A percentile compares a stretch with the other conserved stretches of the same genome.
phyloP scores from a whole-genome alignment of 2,329 filamentous ascomycete genomes.

The Clonostachys byssicola region DNA sequence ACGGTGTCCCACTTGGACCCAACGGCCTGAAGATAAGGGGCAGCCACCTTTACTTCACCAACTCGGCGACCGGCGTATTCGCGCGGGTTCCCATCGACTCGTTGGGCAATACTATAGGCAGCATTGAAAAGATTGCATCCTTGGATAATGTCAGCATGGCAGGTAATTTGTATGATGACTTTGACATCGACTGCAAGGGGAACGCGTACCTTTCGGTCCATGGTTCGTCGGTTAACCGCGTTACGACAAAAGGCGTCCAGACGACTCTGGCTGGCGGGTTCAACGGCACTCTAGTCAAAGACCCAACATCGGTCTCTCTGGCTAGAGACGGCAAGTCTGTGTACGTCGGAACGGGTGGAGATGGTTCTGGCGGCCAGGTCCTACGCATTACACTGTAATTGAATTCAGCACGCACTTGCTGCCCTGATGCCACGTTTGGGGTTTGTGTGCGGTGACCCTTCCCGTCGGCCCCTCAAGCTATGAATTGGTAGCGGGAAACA shows the following conservation, averaged over 20 bases:
- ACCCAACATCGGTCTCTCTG: constrained; percentile 6
- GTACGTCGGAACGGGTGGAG: constrained; percentile 6
- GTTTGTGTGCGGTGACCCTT: too few species aligned
- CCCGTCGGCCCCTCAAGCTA: too few species aligned
- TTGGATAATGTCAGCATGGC: constrained; percentile 1
- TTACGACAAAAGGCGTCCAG: not conserved
- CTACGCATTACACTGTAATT: not conserved
- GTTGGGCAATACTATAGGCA: not conserved
- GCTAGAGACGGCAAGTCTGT: constrained; percentile 8
- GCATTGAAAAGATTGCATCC: constrained; percentile 3
- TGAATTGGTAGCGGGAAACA: too few species aligned
- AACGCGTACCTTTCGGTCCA: constrained; percentile 5
- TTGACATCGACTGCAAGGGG: constrained; percentile 6
- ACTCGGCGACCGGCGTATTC: constrained; percentile 5
- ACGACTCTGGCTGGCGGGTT: not conserved
- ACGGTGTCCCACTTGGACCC: constrained; percentile 5
- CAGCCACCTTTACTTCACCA: constrained; percentile 12
- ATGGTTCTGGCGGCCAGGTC: constrained; percentile 1
- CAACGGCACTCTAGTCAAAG: constrained; percentile 1
- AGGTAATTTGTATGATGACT: constrained; percentile 6
- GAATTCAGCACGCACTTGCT: too few species aligned
- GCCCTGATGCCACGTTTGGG: too few species aligned
- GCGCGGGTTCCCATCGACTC: constrained; percentile 5
- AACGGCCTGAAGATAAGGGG: constrained; percentile 8
- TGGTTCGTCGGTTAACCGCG: constrained; percentile 1